Percentiles rank a stretch among this genome's conserved stretches.
Conservation (phyloP, 345 rosid genomes). For the Aurinia saxatilis region DNA sequence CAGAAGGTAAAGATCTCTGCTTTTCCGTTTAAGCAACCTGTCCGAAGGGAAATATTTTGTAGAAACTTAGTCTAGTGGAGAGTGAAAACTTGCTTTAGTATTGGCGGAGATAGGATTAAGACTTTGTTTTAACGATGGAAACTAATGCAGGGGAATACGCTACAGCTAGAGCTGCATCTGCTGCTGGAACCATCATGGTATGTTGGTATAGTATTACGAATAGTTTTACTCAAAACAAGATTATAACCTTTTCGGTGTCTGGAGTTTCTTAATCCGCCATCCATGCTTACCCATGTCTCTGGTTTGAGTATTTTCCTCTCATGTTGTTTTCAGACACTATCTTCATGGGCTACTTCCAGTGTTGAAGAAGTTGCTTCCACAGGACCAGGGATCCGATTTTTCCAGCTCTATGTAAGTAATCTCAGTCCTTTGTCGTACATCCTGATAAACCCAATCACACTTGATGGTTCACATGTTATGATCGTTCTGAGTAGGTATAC, state of each 20-base stretch:
- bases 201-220: not conserved
- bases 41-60: not conserved
- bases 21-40: not conserved
- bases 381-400: slow-evolving; percentile 78
- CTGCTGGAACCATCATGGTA: slow-evolving; percentile 86
- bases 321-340: slow-evolving; percentile 52
- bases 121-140: not conserved
- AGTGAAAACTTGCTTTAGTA: not conserved
- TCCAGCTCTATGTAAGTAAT: slow-evolving; percentile 81
- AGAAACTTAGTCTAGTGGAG: not conserved
- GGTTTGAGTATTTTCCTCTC: not conserved
- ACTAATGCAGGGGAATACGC: slow-evolving; percentile 77
- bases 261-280: not conserved
- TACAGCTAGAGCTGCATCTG: slow-evolving; percentile 84
- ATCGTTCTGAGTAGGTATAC: slow-evolving; percentile 42
- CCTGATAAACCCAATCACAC: not conserved
- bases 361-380: slow-evolving; percentile 95
- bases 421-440: not conserved
- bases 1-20: slow-evolving; percentile 42
- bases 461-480: slow-evolving; percentile 8
- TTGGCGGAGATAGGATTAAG: not conserved
- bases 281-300: not conserved
- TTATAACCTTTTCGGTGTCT: not conserved
- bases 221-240: not conserved
- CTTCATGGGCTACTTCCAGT: slow-evolving; percentile 92